A percentile compares a stretch with the other conserved stretches of the same genome.
Conservation (phyloP, 495 filamentous ascomycete species). For the Mytilinidion resinicola region DNA sequence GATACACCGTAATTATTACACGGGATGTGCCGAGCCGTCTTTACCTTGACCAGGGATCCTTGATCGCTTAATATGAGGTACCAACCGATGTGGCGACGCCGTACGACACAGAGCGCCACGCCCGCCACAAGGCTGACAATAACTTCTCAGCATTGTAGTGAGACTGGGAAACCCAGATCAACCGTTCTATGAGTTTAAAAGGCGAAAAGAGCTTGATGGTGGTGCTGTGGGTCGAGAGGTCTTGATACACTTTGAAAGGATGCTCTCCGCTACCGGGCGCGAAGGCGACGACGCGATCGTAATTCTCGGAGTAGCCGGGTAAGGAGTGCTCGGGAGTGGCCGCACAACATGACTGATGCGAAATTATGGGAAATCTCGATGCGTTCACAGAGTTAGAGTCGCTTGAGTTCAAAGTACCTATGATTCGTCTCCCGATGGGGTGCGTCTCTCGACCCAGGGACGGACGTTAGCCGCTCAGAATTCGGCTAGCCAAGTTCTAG, state of each 20-base stretch:
- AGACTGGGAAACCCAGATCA: slow-evolving; percentile 27
- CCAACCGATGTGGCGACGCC: slow-evolving; percentile 9
- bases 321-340: slow-evolving; percentile 24
- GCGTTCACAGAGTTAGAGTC: background rate
- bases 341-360: slow-evolving; percentile 11
- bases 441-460: slow-evolving; percentile 9
- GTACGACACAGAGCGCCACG: slow-evolving; percentile 1
- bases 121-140: slow-evolving; percentile 27
- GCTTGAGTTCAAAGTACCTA: slow-evolving; percentile 10
- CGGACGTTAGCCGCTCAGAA: background rate
- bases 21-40: slow-evolving; percentile 3
- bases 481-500: too few species aligned
- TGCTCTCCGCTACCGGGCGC: slow-evolving; percentile 23
- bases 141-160: slow-evolving; percentile 21
- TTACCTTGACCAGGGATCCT: slow-evolving; percentile 10
- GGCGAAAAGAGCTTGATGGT: slow-evolving; percentile 28
- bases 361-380: slow-evolving; percentile 5
- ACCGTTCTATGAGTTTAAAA: slow-evolving; percentile 27
- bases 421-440: slow-evolving; percentile 3
- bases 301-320: slow-evolving; percentile 26
- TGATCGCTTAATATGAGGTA: slow-evolving; percentile 12
- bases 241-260: slow-evolving; percentile 26
- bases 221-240: slow-evolving; percentile 18
- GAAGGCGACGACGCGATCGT: slow-evolving; percentile 28
- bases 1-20: slow-evolving; percentile 6